phyloP scores from a whole-genome alignment of 2,329 filamentous ascomycete genomes.

The Coniochaeta sp. region DNA sequence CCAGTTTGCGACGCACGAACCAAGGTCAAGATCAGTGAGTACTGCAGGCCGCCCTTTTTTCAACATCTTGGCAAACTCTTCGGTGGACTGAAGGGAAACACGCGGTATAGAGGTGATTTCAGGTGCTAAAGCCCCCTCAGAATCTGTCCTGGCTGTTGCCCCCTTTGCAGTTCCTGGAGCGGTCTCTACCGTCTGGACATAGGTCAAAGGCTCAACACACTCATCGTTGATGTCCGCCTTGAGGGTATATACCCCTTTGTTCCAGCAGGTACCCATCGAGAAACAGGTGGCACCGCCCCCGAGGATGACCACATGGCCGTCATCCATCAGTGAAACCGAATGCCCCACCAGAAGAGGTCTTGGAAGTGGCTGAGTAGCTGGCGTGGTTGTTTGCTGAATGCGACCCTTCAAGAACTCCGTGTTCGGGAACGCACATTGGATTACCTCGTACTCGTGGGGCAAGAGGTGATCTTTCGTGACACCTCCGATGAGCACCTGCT shows the following conservation, averaged over 20 bases:
- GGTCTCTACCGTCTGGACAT: slow-evolving; percentile 8
- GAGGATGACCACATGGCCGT: slow-evolving; percentile 51
- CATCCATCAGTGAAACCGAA: slow-evolving; percentile 40
- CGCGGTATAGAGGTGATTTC: slow-evolving; percentile 37
- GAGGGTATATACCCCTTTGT: slow-evolving; percentile 49
- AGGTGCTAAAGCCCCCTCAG: slow-evolving; percentile 3
- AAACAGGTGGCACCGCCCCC: slow-evolving; percentile 86
- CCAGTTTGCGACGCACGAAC: slow-evolving; percentile 62
- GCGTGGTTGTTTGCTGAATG: not conserved
- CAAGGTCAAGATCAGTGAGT: slow-evolving; percentile 59
- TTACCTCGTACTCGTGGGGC: slow-evolving; percentile 43
- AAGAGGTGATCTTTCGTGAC: slow-evolving; percentile 34
- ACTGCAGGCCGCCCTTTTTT: slow-evolving; percentile 54
- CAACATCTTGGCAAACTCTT: slow-evolving; percentile 56
- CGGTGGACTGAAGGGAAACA: slow-evolving; percentile 39
- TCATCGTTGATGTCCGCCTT: not conserved
- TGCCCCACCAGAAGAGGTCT: slow-evolving; percentile 62
- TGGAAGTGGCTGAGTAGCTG: not conserved
- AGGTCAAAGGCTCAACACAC: not conserved
- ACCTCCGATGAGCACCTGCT: slow-evolving; percentile 34
- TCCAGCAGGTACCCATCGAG: slow-evolving; percentile 85
- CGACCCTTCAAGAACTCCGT: not conserved
- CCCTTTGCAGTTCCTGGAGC: slow-evolving; percentile 2
- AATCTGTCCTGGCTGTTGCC: not conserved
- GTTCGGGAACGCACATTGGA: slow-evolving; percentile 20